Evolutionary conservation across 1,139 yeast species (phyloP).

Genomic region (Taphrina communis): DNA sequence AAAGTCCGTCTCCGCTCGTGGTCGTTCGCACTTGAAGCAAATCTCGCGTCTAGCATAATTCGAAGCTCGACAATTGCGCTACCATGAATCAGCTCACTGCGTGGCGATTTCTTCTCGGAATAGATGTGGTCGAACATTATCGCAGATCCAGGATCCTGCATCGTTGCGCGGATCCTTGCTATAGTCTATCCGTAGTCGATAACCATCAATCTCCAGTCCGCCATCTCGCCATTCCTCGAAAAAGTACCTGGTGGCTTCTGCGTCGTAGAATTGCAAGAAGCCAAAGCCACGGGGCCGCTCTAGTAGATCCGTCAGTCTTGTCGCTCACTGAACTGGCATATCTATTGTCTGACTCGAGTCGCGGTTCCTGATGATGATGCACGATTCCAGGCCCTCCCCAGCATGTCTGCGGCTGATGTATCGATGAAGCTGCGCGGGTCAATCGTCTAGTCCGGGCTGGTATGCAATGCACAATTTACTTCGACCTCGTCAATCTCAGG

Average conservation of each 20-base stretch:
- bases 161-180: slow-evolving; percentile 30
- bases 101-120: not conserved
- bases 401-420: slow-evolving; percentile 18
- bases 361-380: slow-evolving; percentile 20
- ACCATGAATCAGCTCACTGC: slow-evolving; percentile 7
- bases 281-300: slow-evolving; percentile 20
- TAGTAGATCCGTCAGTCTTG: slow-evolving; percentile 15
- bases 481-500: slow-evolving; percentile 30
- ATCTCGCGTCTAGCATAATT: slow-evolving; percentile 44
- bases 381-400: slow-evolving; percentile 17
- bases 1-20: slow-evolving; percentile 31
- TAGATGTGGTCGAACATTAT: slow-evolving; percentile 1
- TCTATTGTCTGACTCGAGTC: slow-evolving; percentile 22
- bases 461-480: slow-evolving; percentile 4
- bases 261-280: slow-evolving; percentile 18
- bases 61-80: slow-evolving; percentile 21
- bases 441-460: not conserved
- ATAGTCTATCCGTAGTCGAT: slow-evolving; percentile 24
- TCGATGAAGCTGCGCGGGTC: slow-evolving; percentile 23
- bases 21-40: slow-evolving; percentile 42
- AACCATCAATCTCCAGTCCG: slow-evolving; percentile 13
- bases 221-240: slow-evolving; percentile 24
- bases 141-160: slow-evolving; percentile 29
- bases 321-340: not conserved
- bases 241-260: slow-evolving; percentile 16